A percentile compares a stretch with the other conserved stretches of the same genome.
Evolutionary conservation across 2,329 filamentous ascomycete genomes (phyloP).

Genomic region (Ceratocystis cubensis): DNA sequence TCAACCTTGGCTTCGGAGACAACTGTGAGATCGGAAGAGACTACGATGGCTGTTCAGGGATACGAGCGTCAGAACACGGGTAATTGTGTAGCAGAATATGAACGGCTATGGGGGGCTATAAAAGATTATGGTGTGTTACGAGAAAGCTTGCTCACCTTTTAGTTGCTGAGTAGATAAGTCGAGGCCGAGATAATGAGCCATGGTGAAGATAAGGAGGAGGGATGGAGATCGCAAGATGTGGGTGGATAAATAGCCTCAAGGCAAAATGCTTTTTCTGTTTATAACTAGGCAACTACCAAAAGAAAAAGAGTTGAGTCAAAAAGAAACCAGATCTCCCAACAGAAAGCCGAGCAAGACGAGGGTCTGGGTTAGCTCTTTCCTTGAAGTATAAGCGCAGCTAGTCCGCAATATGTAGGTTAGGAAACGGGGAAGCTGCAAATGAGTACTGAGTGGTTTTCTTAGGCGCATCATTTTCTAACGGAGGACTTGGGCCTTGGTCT

Average conservation of each 20-base stretch:
- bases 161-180: conserved; percentile 95
- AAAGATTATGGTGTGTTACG: not conserved
- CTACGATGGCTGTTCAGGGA: conserved; percentile 53
- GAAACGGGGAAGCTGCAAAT: not conserved
- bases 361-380: not conserved
- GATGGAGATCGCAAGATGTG: not conserved
- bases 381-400: not conserved
- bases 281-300: not conserved
- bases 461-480: not conserved
- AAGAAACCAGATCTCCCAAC: not conserved
- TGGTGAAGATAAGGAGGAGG: not conserved
- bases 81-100: too few relatives aligned
- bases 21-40: conserved; percentile 69
- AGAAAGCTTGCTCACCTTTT: conserved; percentile 48
- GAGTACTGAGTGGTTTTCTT: not conserved
- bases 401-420: not conserved
- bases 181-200: conserved; percentile 67
- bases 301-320: not conserved
- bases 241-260: not conserved
- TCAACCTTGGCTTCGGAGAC: conserved; percentile 81
- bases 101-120: too few relatives aligned
- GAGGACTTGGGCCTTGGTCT: not conserved
- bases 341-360: not conserved
- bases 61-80: conserved; percentile 6
- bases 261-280: not conserved